phyloP scores from a whole-genome alignment of 2,329 filamentous ascomycete species.

The Hypoxylon sp. region DNA sequence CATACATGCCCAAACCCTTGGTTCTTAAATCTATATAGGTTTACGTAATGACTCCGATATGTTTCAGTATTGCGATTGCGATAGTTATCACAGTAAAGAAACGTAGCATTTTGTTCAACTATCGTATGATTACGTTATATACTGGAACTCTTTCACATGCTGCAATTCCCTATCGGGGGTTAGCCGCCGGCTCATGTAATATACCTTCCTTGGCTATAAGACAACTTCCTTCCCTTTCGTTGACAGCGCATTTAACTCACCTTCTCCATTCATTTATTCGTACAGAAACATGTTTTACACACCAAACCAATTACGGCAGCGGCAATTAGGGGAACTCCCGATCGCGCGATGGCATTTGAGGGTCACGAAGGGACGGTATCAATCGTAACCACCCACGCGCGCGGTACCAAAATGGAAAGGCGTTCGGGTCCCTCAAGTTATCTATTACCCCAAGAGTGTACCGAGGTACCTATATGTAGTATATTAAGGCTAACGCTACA shows the following conservation, averaged over 20 bases:
- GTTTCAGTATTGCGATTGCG: neutral
- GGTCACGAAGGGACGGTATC: neutral
- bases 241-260: neutral
- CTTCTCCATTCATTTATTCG: slow-evolving; percentile 6
- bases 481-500: slow-evolving; percentile 4
- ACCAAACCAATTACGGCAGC: neutral
- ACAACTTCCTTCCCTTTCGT: slow-evolving; percentile 1
- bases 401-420: slow-evolving; percentile 9
- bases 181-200: slow-evolving; percentile 3
- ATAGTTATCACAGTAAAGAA: neutral
- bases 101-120: neutral
- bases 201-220: slow-evolving; percentile 3
- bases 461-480: neutral
- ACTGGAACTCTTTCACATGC: slow-evolving; percentile 8
- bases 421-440: neutral
- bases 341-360: neutral
- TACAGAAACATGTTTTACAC: neutral
- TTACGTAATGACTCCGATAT: neutral
- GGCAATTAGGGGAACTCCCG: neutral
- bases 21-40: neutral
- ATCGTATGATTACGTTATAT: neutral
- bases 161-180: neutral
- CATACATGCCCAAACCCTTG: neutral
- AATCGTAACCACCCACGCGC: slow-evolving; percentile 3
- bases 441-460: slow-evolving; percentile 1